Evolutionary conservation across 495 filamentous ascomycete species (phyloP), one percentile per base, ranked within the genome.

Genomic region (Lichenothelia convexa): DNA sequence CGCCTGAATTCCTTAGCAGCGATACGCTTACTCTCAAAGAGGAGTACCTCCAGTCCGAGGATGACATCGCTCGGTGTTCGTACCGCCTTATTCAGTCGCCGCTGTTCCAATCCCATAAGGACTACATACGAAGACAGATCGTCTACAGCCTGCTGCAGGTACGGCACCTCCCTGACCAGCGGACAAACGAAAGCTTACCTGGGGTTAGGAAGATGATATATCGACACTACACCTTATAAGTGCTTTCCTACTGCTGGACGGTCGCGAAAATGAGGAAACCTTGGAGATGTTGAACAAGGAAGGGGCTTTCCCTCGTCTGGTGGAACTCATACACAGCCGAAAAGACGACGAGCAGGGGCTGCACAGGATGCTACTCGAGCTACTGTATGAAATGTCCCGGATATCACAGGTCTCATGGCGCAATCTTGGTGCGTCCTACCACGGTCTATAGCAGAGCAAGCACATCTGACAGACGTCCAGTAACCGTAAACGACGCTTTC

Each of bases 341-440:
- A 61, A 65, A 9, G 62, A 71, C 27, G 78, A 86, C 49, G 61
- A 65, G 39, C 60, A 66, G 12, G 68, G 74, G 32, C 62, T 94
- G 39, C 85, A 93, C 62, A 68, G 78, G 20, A 59, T 84, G 21
- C 62, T 93, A 19, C 65, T 97, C 56, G 80, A 94, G 57, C 59
- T 97, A 40, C 64, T 95, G 45, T 97, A 93, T 56, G 89, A 95
- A 63, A 93, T 94, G 82, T 91, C 82, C 29, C 70, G 91, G 33
- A 83, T 94, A 54, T 87, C 95, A 58, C 65, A 74, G 32, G 52
- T 97, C 15, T 74, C 70, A 43, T 58, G 64, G 38, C 73, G 85
- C 41, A 87, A 95, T 49, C 55, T 97, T 39, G 62, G 78, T 67
- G 65, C 60, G 66, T 60, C 16, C 5, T 19, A 12, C 29, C 6